Conservation (phyloP, 176 grass and related monocot species). For the Ensete ventricosum region DNA sequence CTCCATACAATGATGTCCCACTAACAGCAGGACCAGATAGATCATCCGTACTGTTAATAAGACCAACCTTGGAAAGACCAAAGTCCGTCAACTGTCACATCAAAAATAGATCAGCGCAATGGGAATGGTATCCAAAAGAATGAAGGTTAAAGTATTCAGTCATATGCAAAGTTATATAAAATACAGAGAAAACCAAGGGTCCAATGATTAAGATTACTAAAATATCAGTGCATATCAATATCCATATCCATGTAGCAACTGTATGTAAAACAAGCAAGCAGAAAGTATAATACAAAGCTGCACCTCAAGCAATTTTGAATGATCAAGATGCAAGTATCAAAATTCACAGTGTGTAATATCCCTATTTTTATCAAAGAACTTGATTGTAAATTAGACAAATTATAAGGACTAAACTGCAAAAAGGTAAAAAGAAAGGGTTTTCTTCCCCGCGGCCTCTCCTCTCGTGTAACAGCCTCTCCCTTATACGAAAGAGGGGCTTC, state of each 20-base stretch:
- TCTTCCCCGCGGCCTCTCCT: no score
- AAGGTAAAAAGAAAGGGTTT: no score
- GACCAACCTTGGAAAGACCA: slow-evolving; percentile 97
- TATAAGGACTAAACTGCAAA: no score
- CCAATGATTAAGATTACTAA: neutral
- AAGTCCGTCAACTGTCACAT: slow-evolving; percentile 96
- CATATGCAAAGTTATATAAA: neutral
- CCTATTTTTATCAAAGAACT: no score
- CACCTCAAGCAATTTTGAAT: neutral
- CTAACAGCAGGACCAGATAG: slow-evolving; percentile 85
- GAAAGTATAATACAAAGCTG: neutral
- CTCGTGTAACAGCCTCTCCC: no score
- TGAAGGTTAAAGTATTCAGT: neutral
- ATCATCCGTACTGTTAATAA: slow-evolving; percentile 98
- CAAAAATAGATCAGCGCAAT: slow-evolving; percentile 25
- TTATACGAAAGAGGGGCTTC: no score
- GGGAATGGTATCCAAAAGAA: slow-evolving; percentile 9
- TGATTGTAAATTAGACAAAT: no score
- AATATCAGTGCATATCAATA: neutral
- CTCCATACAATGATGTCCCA: slow-evolving; percentile 79
- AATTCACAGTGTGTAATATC: no score
- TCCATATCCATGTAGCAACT: neutral
- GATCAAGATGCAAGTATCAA: neutral
- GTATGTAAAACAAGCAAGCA: neutral
- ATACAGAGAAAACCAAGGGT: neutral